Conservation (phyloP, 75 land plant species). For the Pinus taeda region DNA sequence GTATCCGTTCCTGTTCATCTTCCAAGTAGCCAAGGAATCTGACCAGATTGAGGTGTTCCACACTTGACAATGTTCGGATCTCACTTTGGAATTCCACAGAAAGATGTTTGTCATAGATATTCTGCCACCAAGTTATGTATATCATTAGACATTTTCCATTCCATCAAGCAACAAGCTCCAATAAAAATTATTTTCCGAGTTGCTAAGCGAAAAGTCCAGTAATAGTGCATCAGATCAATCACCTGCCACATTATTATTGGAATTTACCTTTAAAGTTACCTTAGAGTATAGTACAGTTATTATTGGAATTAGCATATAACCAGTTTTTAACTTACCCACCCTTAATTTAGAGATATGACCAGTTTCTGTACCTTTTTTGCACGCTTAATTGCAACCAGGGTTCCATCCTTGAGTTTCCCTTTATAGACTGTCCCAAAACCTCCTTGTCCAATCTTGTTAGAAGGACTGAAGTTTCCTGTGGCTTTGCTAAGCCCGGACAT, state of each 20-base stretch:
- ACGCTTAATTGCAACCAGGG: constrained; percentile 75
- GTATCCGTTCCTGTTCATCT: constrained; percentile 63
- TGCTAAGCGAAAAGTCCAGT: neutral
- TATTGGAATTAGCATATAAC: neutral
- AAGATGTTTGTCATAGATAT: constrained; percentile 58
- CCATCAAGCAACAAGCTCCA: neutral
- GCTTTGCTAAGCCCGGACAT: constrained; percentile 58
- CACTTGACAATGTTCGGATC: constrained; percentile 56
- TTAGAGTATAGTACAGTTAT: neutral
- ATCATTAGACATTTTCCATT: constrained; percentile 8
- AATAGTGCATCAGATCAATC: neutral
- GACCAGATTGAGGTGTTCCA: constrained; percentile 82
- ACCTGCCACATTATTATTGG: neutral
- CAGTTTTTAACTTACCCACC: neutral
- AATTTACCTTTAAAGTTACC: neutral
- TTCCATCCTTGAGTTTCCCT: constrained; percentile 74
- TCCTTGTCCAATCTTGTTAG: constrained; percentile 71
- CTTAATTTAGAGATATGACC: neutral
- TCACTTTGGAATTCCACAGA: constrained; percentile 72
- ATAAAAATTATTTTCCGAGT: neutral
- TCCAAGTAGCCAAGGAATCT: constrained; percentile 75
- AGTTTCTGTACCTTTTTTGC: constrained; percentile 51
- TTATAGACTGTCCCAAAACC: constrained; percentile 76
- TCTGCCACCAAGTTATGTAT: constrained; percentile 30
- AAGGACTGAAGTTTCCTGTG: constrained; percentile 55